These are phyloP conservation scores for Microdochium trichocladiopsis DNA, from an alignment of 2,329 filamentous ascomycete genomes.

Conservation along the genomic window DNA sequence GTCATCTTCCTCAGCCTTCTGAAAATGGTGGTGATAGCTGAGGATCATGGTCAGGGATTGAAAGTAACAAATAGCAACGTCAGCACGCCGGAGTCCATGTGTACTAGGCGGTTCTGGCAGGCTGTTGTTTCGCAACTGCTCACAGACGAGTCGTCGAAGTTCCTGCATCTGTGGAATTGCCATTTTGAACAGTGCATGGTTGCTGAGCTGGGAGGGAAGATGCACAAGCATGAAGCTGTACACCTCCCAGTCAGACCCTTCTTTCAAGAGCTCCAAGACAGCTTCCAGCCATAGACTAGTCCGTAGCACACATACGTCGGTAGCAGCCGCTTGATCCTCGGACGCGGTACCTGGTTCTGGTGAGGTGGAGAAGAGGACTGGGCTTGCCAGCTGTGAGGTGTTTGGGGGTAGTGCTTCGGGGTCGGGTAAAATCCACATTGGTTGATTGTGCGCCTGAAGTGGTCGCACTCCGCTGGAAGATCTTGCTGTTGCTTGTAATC, in stretches of 20 bases:
- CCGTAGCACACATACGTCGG: slow-evolving; percentile 41
- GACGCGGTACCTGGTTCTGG: slow-evolving; percentile 7
- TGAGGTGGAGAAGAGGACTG: slow-evolving; percentile 38
- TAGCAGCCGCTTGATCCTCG: slow-evolving; percentile 9
- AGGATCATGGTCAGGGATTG: slow-evolving; percentile 81
- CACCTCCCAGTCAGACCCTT: slow-evolving; percentile 79
- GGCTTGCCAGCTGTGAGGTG: slow-evolving; percentile 38
- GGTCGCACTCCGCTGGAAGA: slow-evolving; percentile 31
- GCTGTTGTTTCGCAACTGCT: slow-evolving; percentile 69
- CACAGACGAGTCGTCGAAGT: slow-evolving; percentile 70
- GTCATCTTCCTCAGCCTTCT: slow-evolving; percentile 81
- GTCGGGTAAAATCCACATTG: slow-evolving; percentile 54
- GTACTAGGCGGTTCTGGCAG: slow-evolving; percentile 75
- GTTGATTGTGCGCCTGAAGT: slow-evolving; percentile 31
- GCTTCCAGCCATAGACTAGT: slow-evolving; percentile 69
- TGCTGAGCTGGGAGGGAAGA: slow-evolving; percentile 79
- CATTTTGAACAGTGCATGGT: slow-evolving; percentile 75
- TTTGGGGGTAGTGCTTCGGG: slow-evolving; percentile 43
- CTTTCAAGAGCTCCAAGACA: slow-evolving; percentile 65
- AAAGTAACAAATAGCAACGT: slow-evolving; percentile 84
- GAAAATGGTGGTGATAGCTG: slow-evolving; percentile 82
- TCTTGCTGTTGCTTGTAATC: slow-evolving; percentile 30
- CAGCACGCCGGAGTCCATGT: slow-evolving; percentile 77
- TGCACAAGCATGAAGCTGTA: slow-evolving; percentile 88
- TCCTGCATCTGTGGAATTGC: slow-evolving; percentile 69